Base-by-base conservation (phyloP, 495 filamentous ascomycete species). In the Lasiosphaeria miniovina region DNA sequence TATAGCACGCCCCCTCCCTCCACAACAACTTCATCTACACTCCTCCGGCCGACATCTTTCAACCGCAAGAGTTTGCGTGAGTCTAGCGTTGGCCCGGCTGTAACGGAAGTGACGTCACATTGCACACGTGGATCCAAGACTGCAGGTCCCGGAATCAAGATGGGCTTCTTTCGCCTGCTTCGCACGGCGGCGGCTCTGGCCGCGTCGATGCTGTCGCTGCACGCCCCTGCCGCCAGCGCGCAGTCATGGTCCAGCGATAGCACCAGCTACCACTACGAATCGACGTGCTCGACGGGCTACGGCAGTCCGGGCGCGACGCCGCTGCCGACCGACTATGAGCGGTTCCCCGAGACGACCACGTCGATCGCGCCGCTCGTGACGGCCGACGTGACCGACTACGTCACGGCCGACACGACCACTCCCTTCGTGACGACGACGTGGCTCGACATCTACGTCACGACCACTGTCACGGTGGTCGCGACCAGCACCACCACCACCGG, bases 171-270 rank as follows among this genome's bases (percentile, higher is more conserved):
- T 24, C 24, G 24, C 24, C 24, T 24, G 0, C 24, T 24, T 24
- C 24, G 1, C 24, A 24, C 24, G 2, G 24, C 2, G 24, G 24
- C 24, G 2, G 24, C 24, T 24, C 24, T 24, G 24, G 24, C 24
- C 1, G 24, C 2, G 24, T 24, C 24, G 24, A 1, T 24, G 24
- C 24, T 24, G 24, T 24, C 24, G 24, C 24, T 24, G 24, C 24
- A 24, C 38, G 12, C 38, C 3, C 38, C 49, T 33, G 11, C 36
- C 4, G 4, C 32, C 49, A 52, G 32, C 10, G 49, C 24, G 6
- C 49, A 52, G 33, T 11, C 31, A n/a, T 52, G 49, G 49, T 52
- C 9, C 49, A 52, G 49, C 49, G 32, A 9, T 1, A 52, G 49
- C 49, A 52, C 32, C 17, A 35, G 24, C 24, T 52, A 52, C 3